Evolutionary conservation across 495 filamentous ascomycete genomes (phyloP), one percentile per base, ranked within the genome.

Genomic region (Hypoxylon fragiforme): DNA sequence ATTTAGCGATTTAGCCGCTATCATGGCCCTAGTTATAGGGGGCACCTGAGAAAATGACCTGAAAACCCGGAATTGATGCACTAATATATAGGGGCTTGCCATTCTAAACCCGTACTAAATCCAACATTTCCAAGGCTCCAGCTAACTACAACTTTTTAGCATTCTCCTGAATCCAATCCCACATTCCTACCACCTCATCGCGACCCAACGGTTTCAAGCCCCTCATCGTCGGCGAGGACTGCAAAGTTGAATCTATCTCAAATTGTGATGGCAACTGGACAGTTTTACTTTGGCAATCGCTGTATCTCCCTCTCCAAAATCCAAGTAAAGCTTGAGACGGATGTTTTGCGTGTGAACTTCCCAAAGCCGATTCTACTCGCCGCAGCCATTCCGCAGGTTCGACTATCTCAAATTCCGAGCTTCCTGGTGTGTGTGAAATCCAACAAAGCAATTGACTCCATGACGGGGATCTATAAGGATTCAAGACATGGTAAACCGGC

Each of bases 401-500:
- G 15, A 80, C 66, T 6, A 74, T 53, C 16, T 75, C 58, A 37
- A 83, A 74, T 0, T 40, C 46, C 8, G 60, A 45, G 6, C 48
- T 45, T 3, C 44, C 50, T 1, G 57, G 47, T 16, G 28, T 20
- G n/a, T 63, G 49, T 37, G 66, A 49, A 14, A 80, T 36, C 73
- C 77, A 81, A 3, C 51, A 14, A 7, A 84, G 64, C 8, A 83
- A 47, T 24, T 71, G 61, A 2, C 34, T 53, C 82, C 79, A 85
- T 2, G 54, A 68, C 0, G 71, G 66, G 11, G 56, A 44, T 7
- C 28, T 61, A 32, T 72, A 46, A 7, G 63, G 60, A 55, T 83
- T 85, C 16, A 82, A 49, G 11, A 84, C 61, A 54, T 84, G 78
- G 41, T 69, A 80, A 34, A 84, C 69, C 2, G 54, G 63, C n/a